Evolutionary conservation across 306 rosid genomes (phyloP).

Genomic region (Coriaria nepalensis): DNA sequence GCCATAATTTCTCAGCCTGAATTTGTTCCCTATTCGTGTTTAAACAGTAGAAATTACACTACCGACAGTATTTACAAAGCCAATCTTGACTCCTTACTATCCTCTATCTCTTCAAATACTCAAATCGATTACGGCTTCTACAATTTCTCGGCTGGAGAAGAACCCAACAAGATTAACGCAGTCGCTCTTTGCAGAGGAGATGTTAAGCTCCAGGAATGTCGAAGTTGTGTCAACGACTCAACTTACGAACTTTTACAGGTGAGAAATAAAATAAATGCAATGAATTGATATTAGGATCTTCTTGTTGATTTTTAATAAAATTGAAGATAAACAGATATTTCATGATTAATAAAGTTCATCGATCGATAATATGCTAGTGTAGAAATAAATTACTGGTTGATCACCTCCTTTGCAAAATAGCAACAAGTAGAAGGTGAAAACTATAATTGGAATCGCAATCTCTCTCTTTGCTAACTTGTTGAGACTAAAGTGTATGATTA

Average conservation of each 20-base stretch:
- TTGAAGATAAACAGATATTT: too few relatives aligned
- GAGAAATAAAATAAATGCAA: too few relatives aligned
- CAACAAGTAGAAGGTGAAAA: too few relatives aligned
- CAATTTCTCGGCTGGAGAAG: constrained; percentile 8
- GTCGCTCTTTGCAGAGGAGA: constrained; percentile 19
- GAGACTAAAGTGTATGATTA: too few relatives aligned
- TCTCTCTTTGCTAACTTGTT: too few relatives aligned
- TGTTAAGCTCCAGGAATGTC: background rate
- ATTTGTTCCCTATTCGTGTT: background rate
- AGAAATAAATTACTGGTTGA: too few relatives aligned
- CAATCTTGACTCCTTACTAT: background rate
- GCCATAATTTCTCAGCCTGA: background rate
- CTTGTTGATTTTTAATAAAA: too few relatives aligned
- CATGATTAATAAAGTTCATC: too few relatives aligned
- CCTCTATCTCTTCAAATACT: constrained; percentile 3
- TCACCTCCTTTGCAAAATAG: too few relatives aligned
- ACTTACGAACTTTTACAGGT: background rate
- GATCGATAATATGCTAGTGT: too few relatives aligned
- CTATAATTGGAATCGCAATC: too few relatives aligned
- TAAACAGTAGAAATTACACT: background rate
- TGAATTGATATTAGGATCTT: too few relatives aligned
- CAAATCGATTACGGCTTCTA: constrained; percentile 3
- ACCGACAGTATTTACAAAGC: background rate
- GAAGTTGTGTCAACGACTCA: constrained; percentile 4
- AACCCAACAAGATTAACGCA: constrained; percentile 1